Evolutionary conservation across 352 stramenopile genomes (phyloP), one percentile per base, ranked within the genome.

Genomic region (Pythium aquatile): DNA sequence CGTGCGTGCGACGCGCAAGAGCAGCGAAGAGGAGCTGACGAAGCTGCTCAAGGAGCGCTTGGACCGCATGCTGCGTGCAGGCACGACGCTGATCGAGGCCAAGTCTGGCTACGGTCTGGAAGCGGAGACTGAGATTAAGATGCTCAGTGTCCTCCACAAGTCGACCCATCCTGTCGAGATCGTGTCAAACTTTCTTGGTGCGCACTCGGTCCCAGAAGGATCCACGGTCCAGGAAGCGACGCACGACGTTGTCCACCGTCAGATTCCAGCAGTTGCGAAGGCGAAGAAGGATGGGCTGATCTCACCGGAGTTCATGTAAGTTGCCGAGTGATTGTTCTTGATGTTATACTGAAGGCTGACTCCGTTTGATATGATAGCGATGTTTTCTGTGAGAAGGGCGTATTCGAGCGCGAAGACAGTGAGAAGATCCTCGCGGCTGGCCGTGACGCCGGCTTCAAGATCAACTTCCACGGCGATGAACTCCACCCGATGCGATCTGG

Each of bases 101-200:
- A 95, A 95, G 75, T 91, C 81, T 47, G 84, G 86, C 35, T 95
- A 95, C 55, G 86, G 86, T 17, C 73, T 95, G n/a, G 86, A 93
- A 52, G 79, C 81, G 1, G 83, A 87, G 20, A 88, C 85, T 16
- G 84, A 95, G 63, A 69, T 95, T 55, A 95, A 95, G 71, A 90
- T 95, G 83, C 78, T 95, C 33, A 74, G 76, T n/a, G 84, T 95
- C 68, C 54, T 95, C 26, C 82, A 93, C 61, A 81, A 72, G 1
- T 76, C 77, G 8, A 79, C 69, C 13, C 64, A 85, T 58, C 72
- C 83, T 1, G 78, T 93, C 32, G 83, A 92, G 68, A 90, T 95
- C 46, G 86, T 93, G 24, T 74, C 83, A 29, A 93, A 87, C 56
- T 91, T 85, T 60, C 53, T 95, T 2, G 86, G 81, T 7, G 84